These are phyloP conservation scores for Plenodomus tracheiphilus DNA, from an alignment of 2,329 filamentous ascomycete genomes.

Conservation along the genomic window DNA sequence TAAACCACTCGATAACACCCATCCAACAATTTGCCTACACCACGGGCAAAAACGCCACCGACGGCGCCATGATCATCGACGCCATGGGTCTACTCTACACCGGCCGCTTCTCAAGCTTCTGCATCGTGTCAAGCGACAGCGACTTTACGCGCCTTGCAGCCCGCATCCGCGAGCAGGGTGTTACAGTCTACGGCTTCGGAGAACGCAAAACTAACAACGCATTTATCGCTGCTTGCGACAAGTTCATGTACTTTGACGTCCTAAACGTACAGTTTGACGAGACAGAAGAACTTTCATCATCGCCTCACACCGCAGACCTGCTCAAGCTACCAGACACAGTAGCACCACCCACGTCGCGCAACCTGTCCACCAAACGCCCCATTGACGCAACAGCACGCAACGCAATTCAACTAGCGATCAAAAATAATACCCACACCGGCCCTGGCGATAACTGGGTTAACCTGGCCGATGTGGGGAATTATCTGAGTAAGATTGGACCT, in stretches of 20 bases:
- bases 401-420: constrained; percentile 9
- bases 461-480: constrained; percentile 27
- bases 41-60: constrained; percentile 35
- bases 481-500: constrained; percentile 23
- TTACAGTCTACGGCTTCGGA: constrained; percentile 41
- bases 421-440: constrained; percentile 13
- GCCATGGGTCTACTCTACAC: constrained; percentile 44
- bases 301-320: too few species aligned
- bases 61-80: constrained; percentile 43
- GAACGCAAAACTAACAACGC: constrained; percentile 31
- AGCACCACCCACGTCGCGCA: background rate
- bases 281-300: too few species aligned
- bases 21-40: constrained; percentile 24
- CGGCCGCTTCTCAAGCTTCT: constrained; percentile 38
- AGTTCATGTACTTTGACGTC: constrained; percentile 35
- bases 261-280: constrained; percentile 17
- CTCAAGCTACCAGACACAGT: background rate
- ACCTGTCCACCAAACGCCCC: constrained; percentile 6
- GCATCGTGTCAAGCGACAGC: constrained; percentile 42
- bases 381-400: constrained; percentile 21
- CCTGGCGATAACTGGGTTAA: constrained; percentile 29
- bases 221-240: constrained; percentile 33
- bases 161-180: constrained; percentile 41
- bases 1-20: constrained; percentile 6
- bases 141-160: constrained; percentile 42